phyloP scores from a whole-genome alignment of 352 stramenopile species.

The Globisporangium viniferum region DNA sequence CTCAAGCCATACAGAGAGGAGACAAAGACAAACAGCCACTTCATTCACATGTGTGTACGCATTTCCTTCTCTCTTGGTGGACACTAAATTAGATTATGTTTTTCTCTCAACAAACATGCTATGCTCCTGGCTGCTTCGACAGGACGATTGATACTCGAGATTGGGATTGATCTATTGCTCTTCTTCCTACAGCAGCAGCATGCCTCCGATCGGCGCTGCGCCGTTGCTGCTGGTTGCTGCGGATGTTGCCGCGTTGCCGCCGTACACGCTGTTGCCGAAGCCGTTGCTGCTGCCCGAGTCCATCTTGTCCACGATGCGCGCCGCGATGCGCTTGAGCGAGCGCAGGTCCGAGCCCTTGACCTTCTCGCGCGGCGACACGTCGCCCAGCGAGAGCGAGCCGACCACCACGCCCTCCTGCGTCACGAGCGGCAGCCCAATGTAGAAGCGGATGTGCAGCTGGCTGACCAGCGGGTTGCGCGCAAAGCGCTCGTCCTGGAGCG shows the following conservation, averaged over 20 bases:
- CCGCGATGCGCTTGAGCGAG: constrained; percentile 63
- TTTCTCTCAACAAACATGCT: neutral
- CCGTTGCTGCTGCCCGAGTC: constrained; percentile 26
- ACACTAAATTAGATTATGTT: constrained; percentile 11
- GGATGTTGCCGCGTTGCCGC: neutral
- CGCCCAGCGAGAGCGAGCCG: constrained; percentile 65
- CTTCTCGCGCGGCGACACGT: constrained; percentile 57
- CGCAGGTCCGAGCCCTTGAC: constrained; percentile 65
- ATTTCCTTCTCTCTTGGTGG: neutral
- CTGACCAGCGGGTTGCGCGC: constrained; percentile 73
- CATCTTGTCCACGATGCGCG: constrained; percentile 74
- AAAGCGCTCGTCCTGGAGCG: constrained; percentile 70
- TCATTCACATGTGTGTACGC: neutral
- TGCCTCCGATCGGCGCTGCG: constrained; percentile 17
- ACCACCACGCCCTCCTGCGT: constrained; percentile 71
- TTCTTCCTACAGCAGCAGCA: constrained; percentile 15
- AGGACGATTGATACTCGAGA: neutral
- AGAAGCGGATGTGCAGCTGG: constrained; percentile 74
- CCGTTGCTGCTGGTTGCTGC: constrained; percentile 1
- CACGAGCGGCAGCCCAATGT: constrained; percentile 68
- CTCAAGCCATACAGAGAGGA: neutral
- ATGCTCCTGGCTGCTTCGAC: neutral
- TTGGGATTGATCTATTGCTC: neutral
- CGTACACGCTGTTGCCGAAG: neutral
- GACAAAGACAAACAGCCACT: neutral